Percentiles rank a stretch among this genome's conserved stretches.
phyloP scores from a whole-genome alignment of 2,329 filamentous ascomycete species.

The Neofusicoccum parvum region DNA sequence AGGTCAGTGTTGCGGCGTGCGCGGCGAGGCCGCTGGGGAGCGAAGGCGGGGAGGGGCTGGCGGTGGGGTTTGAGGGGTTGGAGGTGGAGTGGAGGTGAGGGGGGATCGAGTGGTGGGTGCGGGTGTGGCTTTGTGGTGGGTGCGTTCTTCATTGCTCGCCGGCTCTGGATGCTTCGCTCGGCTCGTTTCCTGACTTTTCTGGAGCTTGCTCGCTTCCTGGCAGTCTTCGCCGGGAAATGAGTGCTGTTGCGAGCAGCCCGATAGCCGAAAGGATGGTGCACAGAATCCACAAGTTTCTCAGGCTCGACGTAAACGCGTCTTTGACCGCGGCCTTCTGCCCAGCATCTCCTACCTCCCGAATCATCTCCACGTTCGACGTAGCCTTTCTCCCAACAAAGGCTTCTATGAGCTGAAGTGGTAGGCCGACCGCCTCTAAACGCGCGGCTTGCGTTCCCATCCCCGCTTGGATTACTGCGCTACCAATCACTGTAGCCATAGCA shows the following conservation, averaged over 20 bases:
- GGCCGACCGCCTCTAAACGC: conserved; percentile 35
- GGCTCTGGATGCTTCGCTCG: too few relatives aligned
- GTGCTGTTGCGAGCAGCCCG: too few relatives aligned
- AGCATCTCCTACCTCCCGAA: conserved; percentile 51
- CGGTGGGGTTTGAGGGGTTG: conserved; percentile 54
- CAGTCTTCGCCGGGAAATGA: too few relatives aligned
- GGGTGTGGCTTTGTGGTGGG: too few relatives aligned
- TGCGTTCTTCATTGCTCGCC: too few relatives aligned
- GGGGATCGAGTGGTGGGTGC: too few relatives aligned
- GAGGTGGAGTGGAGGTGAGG: conserved; percentile 29
- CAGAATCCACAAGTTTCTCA: conserved; percentile 53
- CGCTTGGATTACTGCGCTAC: too few relatives aligned
- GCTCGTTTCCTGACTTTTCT: too few relatives aligned
- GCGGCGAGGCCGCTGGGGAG: conserved; percentile 64
- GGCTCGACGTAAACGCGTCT: conserved; percentile 45
- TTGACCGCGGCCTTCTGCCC: conserved; percentile 48
- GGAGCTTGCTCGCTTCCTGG: too few relatives aligned
- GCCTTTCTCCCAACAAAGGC: conserved; percentile 52
- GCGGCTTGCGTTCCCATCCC: too few relatives aligned
- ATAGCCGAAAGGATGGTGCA: conserved; percentile 20
- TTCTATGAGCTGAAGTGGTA: too few relatives aligned
- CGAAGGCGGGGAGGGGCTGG: conserved; percentile 52
- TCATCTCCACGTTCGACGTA: conserved; percentile 60
- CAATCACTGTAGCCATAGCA: too few relatives aligned
- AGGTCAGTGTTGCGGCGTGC: conserved; percentile 66